phyloP scores from a whole-genome alignment of 768 basidiomycete species.

The Rhodotorula kratochvilovae region DNA sequence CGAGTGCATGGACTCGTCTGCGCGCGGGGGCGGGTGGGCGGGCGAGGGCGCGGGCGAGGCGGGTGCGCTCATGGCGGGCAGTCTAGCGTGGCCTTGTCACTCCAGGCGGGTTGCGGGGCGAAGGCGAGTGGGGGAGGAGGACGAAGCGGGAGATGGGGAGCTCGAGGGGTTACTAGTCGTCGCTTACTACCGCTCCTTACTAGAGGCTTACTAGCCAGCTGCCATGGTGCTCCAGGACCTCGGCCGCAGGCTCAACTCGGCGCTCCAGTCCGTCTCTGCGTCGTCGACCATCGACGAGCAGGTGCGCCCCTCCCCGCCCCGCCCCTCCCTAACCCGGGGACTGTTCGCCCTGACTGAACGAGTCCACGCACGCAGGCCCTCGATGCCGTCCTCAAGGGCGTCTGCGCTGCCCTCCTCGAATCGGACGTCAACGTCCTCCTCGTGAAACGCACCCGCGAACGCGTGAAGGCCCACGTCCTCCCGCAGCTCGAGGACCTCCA shows the following conservation, averaged over 20 bases:
- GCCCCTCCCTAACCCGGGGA: background rate
- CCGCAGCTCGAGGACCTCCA: conserved; percentile 61
- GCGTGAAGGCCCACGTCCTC: conserved; percentile 86
- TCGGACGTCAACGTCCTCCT: conserved; percentile 98
- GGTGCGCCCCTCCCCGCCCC: background rate
- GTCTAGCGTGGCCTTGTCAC: no score
- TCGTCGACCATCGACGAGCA: conserved; percentile 79
- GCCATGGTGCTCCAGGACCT: conserved; percentile 92
- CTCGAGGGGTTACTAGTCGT: background rate
- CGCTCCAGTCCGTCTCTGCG: conserved; percentile 80
- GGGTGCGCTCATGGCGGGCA: background rate
- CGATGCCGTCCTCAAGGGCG: conserved; percentile 89
- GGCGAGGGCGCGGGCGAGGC: background rate
- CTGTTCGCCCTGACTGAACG: no score
- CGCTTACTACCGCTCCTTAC: background rate
- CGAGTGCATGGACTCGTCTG: background rate
- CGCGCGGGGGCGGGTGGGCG: background rate
- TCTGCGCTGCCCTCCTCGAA: conserved; percentile 86
- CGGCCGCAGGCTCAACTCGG: conserved; percentile 86
- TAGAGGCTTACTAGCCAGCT: no score
- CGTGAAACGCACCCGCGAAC: conserved; percentile 75
- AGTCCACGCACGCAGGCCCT: conserved; percentile 60
- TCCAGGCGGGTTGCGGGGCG: no score
- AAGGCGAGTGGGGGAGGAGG: no score
- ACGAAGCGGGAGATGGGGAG: background rate